A percentile compares a stretch with the other conserved stretches of the same genome.
Conservation (phyloP, 2,329 filamentous ascomycete species). For the Shiraia bambusicola region DNA sequence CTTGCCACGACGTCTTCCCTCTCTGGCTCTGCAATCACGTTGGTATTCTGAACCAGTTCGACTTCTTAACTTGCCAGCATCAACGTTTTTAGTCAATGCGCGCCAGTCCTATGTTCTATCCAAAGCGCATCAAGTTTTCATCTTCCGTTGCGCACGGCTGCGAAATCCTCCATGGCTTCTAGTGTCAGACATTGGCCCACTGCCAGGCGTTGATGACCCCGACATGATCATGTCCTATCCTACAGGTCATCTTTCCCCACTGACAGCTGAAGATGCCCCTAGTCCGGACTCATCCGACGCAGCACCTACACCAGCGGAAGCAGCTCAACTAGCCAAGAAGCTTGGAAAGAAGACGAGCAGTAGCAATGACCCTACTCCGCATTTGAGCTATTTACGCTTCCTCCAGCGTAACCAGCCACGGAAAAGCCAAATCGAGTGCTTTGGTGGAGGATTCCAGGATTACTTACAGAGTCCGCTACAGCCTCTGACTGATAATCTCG, state of each 20-base stretch:
- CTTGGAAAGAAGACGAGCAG: conserved; percentile 47
- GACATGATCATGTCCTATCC: conserved; percentile 42
- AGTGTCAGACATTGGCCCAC: conserved; percentile 58
- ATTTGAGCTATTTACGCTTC: conserved; percentile 81
- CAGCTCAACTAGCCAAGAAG: conserved; percentile 49
- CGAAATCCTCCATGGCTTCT: conserved; percentile 62
- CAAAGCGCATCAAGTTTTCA: conserved; percentile 59
- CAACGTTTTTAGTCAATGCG: conserved; percentile 59
- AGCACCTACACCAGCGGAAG: conserved; percentile 69
- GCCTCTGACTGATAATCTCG: conserved; percentile 91
- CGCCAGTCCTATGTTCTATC: conserved; percentile 61
- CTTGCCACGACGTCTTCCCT: conserved; percentile 62
- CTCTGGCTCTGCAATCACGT: conserved; percentile 56
- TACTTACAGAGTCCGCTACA: conserved; percentile 95
- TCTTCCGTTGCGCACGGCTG: conserved; percentile 59
- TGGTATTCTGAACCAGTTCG: conserved; percentile 66
- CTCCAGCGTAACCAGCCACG: conserved; percentile 79
- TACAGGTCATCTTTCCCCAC: conserved; percentile 44
- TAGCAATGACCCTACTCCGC: conserved; percentile 58
- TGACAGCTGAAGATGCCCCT: conserved; percentile 45
- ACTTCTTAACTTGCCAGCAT: conserved; percentile 55
- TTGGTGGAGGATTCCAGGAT: conserved; percentile 78
- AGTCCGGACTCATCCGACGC: conserved; percentile 25
- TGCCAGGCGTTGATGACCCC: conserved; percentile 51
- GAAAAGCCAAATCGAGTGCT: conserved; percentile 62